Percentiles rank a stretch among this genome's conserved stretches.
These are phyloP conservation scores for Pseudogymnoascus sp. DNA, from an alignment of 2,329 filamentous ascomycete genomes.

Conservation along the genomic window DNA sequence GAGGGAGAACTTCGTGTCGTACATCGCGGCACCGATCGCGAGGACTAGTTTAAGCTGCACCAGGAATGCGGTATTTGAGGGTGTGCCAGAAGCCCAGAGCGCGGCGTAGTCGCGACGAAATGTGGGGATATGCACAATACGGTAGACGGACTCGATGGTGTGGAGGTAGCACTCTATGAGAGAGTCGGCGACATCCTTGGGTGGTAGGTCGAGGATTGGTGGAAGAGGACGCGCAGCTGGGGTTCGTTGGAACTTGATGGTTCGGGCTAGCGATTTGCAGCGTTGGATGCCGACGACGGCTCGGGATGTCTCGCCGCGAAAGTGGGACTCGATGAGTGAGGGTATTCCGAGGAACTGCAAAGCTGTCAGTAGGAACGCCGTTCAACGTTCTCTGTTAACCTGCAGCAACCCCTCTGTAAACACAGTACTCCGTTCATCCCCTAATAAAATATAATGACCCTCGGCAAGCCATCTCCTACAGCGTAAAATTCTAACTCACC, in stretches of 20 bases:
- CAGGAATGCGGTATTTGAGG: constrained; percentile 37
- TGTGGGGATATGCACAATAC: constrained; percentile 43
- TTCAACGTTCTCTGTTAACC: background rate
- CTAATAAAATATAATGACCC: constrained; percentile 11
- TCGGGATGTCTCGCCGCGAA: constrained; percentile 32
- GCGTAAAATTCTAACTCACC: constrained; percentile 28
- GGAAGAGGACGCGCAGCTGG: constrained; percentile 38
- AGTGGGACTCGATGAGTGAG: constrained; percentile 33
- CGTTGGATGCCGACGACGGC: constrained; percentile 33
- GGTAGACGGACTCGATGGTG: constrained; percentile 39
- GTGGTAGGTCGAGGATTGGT: constrained; percentile 38
- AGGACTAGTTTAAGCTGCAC: constrained; percentile 50
- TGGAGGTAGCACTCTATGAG: constrained; percentile 42
- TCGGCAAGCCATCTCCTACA: constrained; percentile 16
- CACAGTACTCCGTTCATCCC: background rate
- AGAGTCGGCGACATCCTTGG: constrained; percentile 35
- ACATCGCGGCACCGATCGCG: constrained; percentile 44
- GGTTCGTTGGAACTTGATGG: constrained; percentile 42
- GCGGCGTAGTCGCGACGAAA: constrained; percentile 42
- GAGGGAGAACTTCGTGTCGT: constrained; percentile 43
- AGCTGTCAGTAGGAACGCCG: constrained; percentile 10
- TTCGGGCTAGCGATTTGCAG: constrained; percentile 44
- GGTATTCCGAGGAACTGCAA: constrained; percentile 37
- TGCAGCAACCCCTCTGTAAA: background rate
- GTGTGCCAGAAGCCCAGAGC: constrained; percentile 34